Evolutionary conservation across 2,329 filamentous ascomycete species (phyloP).

Genomic region (Epichloe elymi): DNA sequence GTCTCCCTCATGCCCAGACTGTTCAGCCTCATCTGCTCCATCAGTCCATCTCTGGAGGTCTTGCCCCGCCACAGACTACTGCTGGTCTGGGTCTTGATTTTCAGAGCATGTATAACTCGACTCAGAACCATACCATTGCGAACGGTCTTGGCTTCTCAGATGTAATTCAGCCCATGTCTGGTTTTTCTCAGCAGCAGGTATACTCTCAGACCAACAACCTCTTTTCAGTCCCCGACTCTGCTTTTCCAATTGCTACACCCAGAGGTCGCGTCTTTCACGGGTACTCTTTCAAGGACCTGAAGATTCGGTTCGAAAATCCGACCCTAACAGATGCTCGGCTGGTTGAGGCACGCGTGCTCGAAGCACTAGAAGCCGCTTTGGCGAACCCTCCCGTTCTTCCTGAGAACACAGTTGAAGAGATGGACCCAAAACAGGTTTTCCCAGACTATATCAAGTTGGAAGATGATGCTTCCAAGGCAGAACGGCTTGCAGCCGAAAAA

Average conservation of each 20-base stretch:
- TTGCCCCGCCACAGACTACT: not conserved
- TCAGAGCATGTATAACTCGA: not conserved
- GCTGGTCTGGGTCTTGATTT: not conserved
- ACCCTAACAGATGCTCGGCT: not conserved
- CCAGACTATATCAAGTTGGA: constrained; percentile 10
- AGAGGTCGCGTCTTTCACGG: not conserved
- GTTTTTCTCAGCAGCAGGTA: not conserved
- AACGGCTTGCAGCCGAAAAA: constrained; percentile 5
- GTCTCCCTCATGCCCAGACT: not conserved
- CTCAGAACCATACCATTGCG: not conserved
- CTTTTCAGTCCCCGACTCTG: not conserved
- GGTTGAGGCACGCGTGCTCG: not conserved
- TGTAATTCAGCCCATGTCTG: not conserved
- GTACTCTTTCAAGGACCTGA: not conserved
- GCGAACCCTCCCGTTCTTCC: constrained; percentile 17
- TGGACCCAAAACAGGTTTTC: constrained; percentile 15
- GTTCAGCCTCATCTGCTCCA: not conserved
- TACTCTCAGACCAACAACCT: not conserved
- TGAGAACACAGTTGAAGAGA: constrained; percentile 10
- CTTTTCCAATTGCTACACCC: not conserved
- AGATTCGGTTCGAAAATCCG: not conserved
- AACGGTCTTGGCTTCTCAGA: not conserved
- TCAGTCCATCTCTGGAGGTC: not conserved
- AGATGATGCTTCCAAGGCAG: not conserved
- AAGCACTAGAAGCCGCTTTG: not conserved